Evolutionary conservation across 1,284 basidiomycete genomes (phyloP).

Genomic region (Ganoderma sinense): DNA sequence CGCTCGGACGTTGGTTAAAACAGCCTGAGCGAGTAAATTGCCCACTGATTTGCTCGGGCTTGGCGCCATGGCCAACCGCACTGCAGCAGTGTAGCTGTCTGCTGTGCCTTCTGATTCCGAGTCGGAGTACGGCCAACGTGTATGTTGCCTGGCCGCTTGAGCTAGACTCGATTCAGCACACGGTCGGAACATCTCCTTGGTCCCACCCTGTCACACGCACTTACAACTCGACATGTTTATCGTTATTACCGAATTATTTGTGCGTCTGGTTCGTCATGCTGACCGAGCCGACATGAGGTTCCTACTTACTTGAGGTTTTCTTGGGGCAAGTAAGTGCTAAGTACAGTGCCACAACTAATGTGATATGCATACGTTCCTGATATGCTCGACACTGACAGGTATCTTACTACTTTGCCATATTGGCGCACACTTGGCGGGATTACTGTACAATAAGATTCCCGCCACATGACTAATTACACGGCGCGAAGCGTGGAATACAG

Average conservation of each 20-base stretch:
- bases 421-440: not conserved
- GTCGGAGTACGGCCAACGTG: not conserved
- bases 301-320: too few relatives aligned
- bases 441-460: slow-evolving; percentile 6
- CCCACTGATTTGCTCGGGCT: not conserved
- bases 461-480: slow-evolving; percentile 22
- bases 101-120: slow-evolving; percentile 3
- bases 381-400: too few relatives aligned
- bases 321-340: too few relatives aligned
- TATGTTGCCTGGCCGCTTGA: not conserved
- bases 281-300: not conserved
- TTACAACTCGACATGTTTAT: not conserved
- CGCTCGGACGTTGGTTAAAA: slow-evolving; percentile 8
- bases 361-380: too few relatives aligned
- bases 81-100: not conserved
- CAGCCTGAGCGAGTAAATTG: slow-evolving; percentile 16
- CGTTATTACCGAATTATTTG: not conserved
- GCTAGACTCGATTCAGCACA: not conserved
- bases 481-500: not conserved
- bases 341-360: too few relatives aligned
- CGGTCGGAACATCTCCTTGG: not conserved
- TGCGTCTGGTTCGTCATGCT: not conserved
- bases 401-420: not conserved
- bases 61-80: slow-evolving; percentile 9
- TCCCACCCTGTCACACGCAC: not conserved